Conservation (phyloP, 2,329 filamentous ascomycete genomes). For the Pseudocercospora fijiensis region DNA sequence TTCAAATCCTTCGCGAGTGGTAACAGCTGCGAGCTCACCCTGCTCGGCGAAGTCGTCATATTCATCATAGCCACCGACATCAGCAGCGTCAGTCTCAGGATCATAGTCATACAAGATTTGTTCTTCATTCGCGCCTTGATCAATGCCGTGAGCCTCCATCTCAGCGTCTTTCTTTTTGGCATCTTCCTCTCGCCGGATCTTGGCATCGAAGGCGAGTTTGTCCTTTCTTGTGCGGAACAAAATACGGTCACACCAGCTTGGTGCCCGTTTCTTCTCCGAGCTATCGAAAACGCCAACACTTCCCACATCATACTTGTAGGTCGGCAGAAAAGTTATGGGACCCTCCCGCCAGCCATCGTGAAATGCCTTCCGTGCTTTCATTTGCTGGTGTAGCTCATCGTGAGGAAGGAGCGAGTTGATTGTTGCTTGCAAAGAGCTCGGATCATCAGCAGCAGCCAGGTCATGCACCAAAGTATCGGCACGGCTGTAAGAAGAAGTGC, state of each 20-base stretch:
- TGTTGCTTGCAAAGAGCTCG: constrained; percentile 83
- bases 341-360: constrained; percentile 93
- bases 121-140: constrained; percentile 71
- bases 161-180: constrained; percentile 75
- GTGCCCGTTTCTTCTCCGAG: constrained; percentile 87
- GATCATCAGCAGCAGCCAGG: constrained; percentile 64
- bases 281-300: constrained; percentile 90
- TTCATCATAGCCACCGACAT: constrained; percentile 56
- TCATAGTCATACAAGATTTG: constrained; percentile 88
- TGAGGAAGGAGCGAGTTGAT: constrained; percentile 83
- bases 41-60: constrained; percentile 50
- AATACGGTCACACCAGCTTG: constrained; percentile 96
- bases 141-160: constrained; percentile 77
- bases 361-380: constrained; percentile 74
- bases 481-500: constrained; percentile 19
- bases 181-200: constrained; percentile 62
- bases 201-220: constrained; percentile 62
- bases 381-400: constrained; percentile 77
- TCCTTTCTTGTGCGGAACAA: constrained; percentile 77
- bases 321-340: constrained; percentile 81
- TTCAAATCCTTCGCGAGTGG: constrained; percentile 59
- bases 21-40: constrained; percentile 49
- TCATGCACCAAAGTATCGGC: constrained; percentile 31
- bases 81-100: constrained; percentile 70
- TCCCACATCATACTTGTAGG: constrained; percentile 98